A percentile compares a stretch with the other conserved stretches of the same genome.
phyloP scores from a whole-genome alignment of 345 rosid genomes.

The Erysimum cheiranthoides region DNA sequence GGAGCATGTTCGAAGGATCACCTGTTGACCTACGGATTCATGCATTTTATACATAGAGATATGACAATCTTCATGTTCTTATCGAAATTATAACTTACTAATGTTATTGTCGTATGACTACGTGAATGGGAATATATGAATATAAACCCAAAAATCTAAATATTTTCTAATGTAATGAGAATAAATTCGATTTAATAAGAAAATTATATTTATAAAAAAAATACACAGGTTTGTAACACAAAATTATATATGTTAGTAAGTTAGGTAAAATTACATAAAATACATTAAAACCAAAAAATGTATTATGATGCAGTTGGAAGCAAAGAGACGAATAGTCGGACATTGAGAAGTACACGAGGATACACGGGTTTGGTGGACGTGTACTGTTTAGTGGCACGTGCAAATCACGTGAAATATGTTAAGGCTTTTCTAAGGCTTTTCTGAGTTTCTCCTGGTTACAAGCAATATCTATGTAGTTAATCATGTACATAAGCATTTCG shows the following conservation, averaged over 20 bases:
- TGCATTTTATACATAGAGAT: background rate
- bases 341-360: slow-evolving; percentile 1
- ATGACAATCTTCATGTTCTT: background rate
- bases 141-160: background rate
- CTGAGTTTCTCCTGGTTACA: background rate
- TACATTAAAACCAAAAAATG: background rate
- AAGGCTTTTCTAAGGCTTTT: background rate
- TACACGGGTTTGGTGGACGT: slow-evolving; percentile 20
- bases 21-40: slow-evolving; percentile 25
- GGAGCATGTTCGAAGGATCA: slow-evolving; percentile 26
- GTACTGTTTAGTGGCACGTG: slow-evolving; percentile 26
- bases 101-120: background rate
- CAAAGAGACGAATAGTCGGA: background rate
- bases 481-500: slow-evolving; percentile 20
- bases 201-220: too few species aligned
- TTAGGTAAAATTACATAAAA: too few species aligned
- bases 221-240: too few species aligned
- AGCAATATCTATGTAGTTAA: slow-evolving; percentile 9
- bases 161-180: background rate
- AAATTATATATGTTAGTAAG: too few species aligned
- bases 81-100: background rate
- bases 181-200: background rate
- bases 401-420: slow-evolving; percentile 25
- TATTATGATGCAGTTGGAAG: background rate
- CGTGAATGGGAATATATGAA: background rate